Conservation (phyloP, 176 grass and related monocot species). For the maize (Zea mays) region DNA sequence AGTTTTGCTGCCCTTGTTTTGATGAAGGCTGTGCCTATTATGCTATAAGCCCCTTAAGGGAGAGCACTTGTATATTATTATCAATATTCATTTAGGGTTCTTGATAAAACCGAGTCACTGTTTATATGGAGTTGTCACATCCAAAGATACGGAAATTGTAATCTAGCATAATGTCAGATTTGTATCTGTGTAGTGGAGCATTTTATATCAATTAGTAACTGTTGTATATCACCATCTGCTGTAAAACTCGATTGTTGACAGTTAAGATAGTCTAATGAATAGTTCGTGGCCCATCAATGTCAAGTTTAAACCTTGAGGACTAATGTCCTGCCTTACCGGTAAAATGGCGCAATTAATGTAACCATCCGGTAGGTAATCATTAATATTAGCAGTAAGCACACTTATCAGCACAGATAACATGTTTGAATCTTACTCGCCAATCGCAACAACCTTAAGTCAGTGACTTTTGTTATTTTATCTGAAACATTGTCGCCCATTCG, state of each 20-base stretch:
- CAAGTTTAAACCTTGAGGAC: neutral
- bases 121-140: slow-evolving; percentile 44
- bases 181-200: slow-evolving; percentile 40
- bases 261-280: slow-evolving; percentile 39
- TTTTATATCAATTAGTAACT: slow-evolving; percentile 39
- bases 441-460: neutral
- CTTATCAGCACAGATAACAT: neutral
- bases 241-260: slow-evolving; percentile 57
- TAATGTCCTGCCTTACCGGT: neutral
- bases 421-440: neutral
- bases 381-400: neutral
- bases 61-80: slow-evolving; percentile 71
- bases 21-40: slow-evolving; percentile 42
- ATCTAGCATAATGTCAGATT: slow-evolving; percentile 46
- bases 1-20: slow-evolving; percentile 41
- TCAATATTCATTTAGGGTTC: slow-evolving; percentile 48
- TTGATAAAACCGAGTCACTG: slow-evolving; percentile 43
- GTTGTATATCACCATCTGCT: slow-evolving; percentile 67
- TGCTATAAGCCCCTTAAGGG: slow-evolving; percentile 27
- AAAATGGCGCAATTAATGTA: neutral
- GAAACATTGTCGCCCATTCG: neutral
- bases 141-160: slow-evolving; percentile 47
- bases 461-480: neutral
- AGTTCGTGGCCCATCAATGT: slow-evolving; percentile 3
- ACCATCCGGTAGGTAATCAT: neutral